Base-by-base conservation (phyloP, 306 rosid genomes). In the Mimosa bimucronata region DNA sequence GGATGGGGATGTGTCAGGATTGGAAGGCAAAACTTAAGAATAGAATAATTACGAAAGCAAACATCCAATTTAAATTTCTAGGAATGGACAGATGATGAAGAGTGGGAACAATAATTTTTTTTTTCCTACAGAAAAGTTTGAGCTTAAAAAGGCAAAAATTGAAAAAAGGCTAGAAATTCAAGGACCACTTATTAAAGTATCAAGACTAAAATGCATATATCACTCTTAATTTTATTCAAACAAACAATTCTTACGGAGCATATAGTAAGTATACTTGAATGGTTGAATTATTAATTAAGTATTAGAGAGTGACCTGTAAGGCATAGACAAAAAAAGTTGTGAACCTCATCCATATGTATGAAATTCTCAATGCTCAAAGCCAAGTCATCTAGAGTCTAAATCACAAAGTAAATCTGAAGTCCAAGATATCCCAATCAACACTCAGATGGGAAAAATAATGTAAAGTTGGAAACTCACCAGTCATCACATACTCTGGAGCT, bases 401-500 rank as follows among this genome's bases (percentile, higher is more conserved):
- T 21, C 26, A 41, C 10, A 40, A 9, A 21, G 34, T 68, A 31
- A 21, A 41, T 68, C 11, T 40, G n/a, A 23, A 65, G 73, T 64
- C 74, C 65, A 76, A 57, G 77, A 74, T 77, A 73, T 8, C 65
- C 30, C 58, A 16, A 29, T 66, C 37, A 60, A 62, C 6, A 37
- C 38, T 80, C 1, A 9, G 25, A 67, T 67, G 13, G 31, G 74
- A 73, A 69, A 69, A 77, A 58, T 57, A 34, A 70, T 79, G 60
- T 7, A n/a, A 52, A 19, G 26, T 53, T 19, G 60, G 70, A 79
- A 85, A 89, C 94, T 90, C 85, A 95, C 99, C 99, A 8, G 99
- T 95, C 99, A 95, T 92, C 76, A 95, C 97, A 81, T 95, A 95
- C 87, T 95, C 98, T 0, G 98, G 98, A 67, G 98, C 98, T 40